Evolutionary conservation across 2,329 filamentous ascomycete species (phyloP), one percentile per base, ranked within the genome.

Genomic region (Trichoderma aggressivum): DNA sequence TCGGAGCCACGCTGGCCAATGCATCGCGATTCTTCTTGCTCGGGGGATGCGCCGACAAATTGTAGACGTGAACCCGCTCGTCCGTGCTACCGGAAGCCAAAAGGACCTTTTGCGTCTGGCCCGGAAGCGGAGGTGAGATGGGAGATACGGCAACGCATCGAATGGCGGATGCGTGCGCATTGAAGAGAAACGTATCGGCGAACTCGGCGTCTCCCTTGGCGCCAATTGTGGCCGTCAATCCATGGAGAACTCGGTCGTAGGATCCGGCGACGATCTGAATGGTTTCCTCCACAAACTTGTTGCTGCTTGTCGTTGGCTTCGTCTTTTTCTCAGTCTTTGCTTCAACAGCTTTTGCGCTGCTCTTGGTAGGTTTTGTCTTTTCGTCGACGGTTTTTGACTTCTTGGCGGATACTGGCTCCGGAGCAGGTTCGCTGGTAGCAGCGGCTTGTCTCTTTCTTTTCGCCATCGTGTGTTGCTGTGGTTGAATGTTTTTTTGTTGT

Each of bases 11-110:
- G 14, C 88, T 87, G 30, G 92, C 91, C 63, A 94, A 84, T 3
- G 87, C 82, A 63, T 88, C 87, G 73, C 86, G 85, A 73, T 86
- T 84, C 79, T 84, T 89, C 74, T 82, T 82, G 76, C 80, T 86
- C 71, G 87, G 89, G 68, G 89, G 89, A 75, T 90, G 89, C 30
- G 87, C 90, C 14, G 94, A 97, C 70, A 99, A 85, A 72, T 91
- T 94, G 86, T 97, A 99, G 69, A 99, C 87, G 79, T 99, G 98
- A 83, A 99, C 93, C 73, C 94, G 90, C 82, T 98, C 94, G 81
- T 99, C 96, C 28, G 93, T 97, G 80, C 92, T 92, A 75, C 96
- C 96, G 11, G 92, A 97, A 14, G 96, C 96, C 62, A 99, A 89
- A 75, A 96, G 91, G 63, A 97, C 88, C 79, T 96, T 97, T 79